A percentile compares a stretch with the other conserved stretches of the same genome.
These are phyloP conservation scores for Fusarium tuaranense DNA, from an alignment of 2,329 filamentous ascomycete species.

Conservation along the genomic window DNA sequence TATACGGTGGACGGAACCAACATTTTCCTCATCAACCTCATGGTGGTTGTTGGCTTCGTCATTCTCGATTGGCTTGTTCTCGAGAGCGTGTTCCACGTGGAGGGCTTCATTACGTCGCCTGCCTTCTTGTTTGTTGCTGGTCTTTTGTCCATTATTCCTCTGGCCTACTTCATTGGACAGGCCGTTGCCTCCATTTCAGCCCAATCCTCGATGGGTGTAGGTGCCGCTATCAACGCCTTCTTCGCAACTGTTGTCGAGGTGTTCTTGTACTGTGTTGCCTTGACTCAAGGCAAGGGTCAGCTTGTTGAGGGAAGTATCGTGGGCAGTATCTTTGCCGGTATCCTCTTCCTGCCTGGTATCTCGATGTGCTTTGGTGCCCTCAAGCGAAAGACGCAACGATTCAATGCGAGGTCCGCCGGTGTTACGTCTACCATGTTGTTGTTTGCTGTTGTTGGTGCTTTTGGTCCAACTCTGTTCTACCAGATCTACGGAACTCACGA, in stretches of 20 bases:
- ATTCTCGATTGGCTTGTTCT: constrained; percentile 93
- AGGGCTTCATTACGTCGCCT: constrained; percentile 81
- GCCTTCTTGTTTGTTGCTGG: constrained; percentile 88
- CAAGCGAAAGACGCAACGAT: constrained; percentile 97
- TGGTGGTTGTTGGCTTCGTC: constrained; percentile 92
- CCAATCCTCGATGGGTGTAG: constrained; percentile 97
- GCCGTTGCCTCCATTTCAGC: constrained; percentile 98
- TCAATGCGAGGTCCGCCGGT: constrained; percentile 95
- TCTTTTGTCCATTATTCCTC: constrained; percentile 90
- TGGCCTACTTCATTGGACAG: constrained; percentile 98
- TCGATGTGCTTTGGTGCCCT: constrained; percentile 99
- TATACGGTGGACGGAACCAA: constrained; percentile 99
- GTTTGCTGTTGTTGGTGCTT: constrained; percentile 94
- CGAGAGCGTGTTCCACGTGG: constrained; percentile 73
- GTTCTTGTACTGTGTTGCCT: constrained; percentile 94
- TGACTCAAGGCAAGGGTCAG: constrained; percentile 90
- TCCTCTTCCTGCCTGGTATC: constrained; percentile 91
- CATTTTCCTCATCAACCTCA: constrained; percentile 98
- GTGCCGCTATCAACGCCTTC: constrained; percentile 96
- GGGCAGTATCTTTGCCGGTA: constrained; percentile 96
- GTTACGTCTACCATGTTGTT: constrained; percentile 98
- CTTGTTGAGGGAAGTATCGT: constrained; percentile 97
- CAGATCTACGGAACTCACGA: constrained; percentile 99
- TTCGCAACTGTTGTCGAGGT: constrained; percentile 98
- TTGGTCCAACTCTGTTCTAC: constrained; percentile 96